phyloP scores from a whole-genome alignment of 1,139 yeast species.

The Pichia sp. region DNA sequence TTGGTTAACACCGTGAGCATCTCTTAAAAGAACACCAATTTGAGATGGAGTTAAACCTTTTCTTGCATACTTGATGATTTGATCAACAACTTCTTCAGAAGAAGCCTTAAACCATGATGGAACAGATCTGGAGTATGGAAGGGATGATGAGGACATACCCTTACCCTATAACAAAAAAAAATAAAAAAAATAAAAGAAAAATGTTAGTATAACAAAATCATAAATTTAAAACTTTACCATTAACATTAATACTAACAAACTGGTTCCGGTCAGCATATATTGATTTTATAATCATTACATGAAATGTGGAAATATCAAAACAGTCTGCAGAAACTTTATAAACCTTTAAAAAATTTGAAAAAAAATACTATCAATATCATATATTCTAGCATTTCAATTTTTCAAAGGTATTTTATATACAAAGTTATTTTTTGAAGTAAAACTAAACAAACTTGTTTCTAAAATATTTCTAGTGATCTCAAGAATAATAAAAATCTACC shows the following conservation, averaged over 20 bases:
- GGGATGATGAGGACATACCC: conserved; percentile 98
- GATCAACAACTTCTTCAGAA: conserved; percentile 94
- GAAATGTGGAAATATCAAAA: conserved; percentile 3
- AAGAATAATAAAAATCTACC: conserved; percentile 13
- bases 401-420: too few species aligned
- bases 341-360: too few species aligned
- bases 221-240: conserved; percentile 24
- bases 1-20: conserved; percentile 99
- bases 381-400: too few species aligned
- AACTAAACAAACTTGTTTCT: not conserved
- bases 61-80: conserved; percentile 98
- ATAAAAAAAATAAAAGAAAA: conserved; percentile 15
- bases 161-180: conserved; percentile 59
- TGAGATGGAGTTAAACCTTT: conserved; percentile 99
- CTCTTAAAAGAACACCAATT: conserved; percentile 99
- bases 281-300: conserved; percentile 3
- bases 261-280: conserved; percentile 30
- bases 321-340: not conserved
- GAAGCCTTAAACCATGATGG: conserved; percentile 99
- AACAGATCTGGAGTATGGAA: conserved; percentile 98
- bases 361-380: not conserved
- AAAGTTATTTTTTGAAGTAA: too few species aligned
- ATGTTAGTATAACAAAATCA: conserved; percentile 31
- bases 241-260: conserved; percentile 25
- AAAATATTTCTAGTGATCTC: conserved; percentile 2